These are phyloP conservation scores for Leccinum aurantiacum DNA, from an alignment of 768 basidiomycete species.

Conservation along the genomic window DNA sequence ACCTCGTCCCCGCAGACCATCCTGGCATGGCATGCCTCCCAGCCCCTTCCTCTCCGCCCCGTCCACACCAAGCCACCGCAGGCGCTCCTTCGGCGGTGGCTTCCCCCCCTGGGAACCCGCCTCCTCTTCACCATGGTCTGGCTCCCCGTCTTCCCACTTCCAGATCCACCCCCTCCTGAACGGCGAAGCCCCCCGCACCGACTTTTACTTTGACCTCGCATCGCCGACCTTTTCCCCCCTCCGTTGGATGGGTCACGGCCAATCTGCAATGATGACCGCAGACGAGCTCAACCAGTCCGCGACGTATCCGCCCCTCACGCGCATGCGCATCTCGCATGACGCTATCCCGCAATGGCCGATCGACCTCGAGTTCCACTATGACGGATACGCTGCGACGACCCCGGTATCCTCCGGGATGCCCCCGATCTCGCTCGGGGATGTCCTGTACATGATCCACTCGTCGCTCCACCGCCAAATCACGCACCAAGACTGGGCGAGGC, in stretches of 20 bases:
- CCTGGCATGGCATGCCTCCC: conserved; percentile 40
- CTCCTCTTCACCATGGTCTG: conserved; percentile 21
- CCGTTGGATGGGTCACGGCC: conserved; percentile 39
- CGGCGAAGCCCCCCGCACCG: conserved; percentile 44
- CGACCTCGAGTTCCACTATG: conserved; percentile 43
- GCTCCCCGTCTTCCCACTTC: conserved; percentile 24
- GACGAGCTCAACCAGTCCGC: conserved; percentile 54
- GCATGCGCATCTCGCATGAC: conserved; percentile 59
- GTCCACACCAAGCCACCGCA: conserved; percentile 16
- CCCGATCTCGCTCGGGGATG: conserved; percentile 58
- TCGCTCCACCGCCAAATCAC: conserved; percentile 44
- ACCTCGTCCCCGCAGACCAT: conserved; percentile 40
- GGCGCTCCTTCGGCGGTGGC: conserved; percentile 32
- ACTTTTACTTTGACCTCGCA: conserved; percentile 59
- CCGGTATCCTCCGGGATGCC: conserved; percentile 17
- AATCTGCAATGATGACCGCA: conserved; percentile 37
- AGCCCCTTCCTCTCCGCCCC: conserved; percentile 27
- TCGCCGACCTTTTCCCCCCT: conserved; percentile 46
- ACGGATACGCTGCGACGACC: conserved; percentile 25
- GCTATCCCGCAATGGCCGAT: conserved; percentile 61
- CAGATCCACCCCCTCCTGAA: conserved; percentile 41
- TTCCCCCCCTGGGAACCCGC: conserved; percentile 22
- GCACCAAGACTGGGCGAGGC: conserved; percentile 36
- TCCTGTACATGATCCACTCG: conserved; percentile 51
- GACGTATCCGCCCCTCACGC: conserved; percentile 53